Evolutionary conservation across 2,329 filamentous ascomycete genomes (phyloP).

Genomic region (Leptographium lundbergii): DNA sequence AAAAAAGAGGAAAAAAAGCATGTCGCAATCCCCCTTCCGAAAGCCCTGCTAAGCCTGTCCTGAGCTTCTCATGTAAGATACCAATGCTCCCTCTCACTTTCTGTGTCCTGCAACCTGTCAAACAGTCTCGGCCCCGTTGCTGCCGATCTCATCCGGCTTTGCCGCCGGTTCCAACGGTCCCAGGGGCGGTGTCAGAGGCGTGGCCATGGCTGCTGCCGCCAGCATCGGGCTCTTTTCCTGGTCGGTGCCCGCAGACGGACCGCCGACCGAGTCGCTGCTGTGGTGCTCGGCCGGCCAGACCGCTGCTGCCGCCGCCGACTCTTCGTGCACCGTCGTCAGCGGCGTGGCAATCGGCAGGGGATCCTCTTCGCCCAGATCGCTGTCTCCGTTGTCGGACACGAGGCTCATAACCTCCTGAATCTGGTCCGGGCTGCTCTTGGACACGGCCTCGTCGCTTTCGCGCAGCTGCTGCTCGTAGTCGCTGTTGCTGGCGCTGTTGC

Average conservation of each 20-base stretch:
- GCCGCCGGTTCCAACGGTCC: constrained; percentile 5
- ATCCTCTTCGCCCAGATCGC: constrained; percentile 10
- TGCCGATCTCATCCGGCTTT: neutral
- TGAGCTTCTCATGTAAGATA: neutral
- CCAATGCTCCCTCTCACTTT: neutral
- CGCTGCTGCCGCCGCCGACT: constrained; percentile 1
- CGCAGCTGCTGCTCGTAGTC: neutral
- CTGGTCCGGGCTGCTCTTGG: constrained; percentile 1
- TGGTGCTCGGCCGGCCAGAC: constrained; percentile 8
- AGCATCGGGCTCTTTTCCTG: neutral
- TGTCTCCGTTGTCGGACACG: constrained; percentile 12
- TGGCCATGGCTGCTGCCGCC: neutral
- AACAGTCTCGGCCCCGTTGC: neutral
- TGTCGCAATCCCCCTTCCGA: neutral
- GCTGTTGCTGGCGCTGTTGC: neutral
- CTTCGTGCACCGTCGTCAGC: constrained; percentile 1
- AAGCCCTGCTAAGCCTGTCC: neutral
- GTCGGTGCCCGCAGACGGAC: neutral
- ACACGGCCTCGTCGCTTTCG: neutral
- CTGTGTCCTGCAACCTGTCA: neutral
- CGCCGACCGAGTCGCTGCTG: constrained; percentile 3
- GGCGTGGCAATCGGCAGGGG: constrained; percentile 10
- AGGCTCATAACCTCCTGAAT: constrained; percentile 11
- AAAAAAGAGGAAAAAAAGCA: neutral
- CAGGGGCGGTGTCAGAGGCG: constrained; percentile 8